These are phyloP conservation scores for Cladorrhinum samala DNA, from an alignment of 495 filamentous ascomycete genomes.

Conservation along the genomic window DNA sequence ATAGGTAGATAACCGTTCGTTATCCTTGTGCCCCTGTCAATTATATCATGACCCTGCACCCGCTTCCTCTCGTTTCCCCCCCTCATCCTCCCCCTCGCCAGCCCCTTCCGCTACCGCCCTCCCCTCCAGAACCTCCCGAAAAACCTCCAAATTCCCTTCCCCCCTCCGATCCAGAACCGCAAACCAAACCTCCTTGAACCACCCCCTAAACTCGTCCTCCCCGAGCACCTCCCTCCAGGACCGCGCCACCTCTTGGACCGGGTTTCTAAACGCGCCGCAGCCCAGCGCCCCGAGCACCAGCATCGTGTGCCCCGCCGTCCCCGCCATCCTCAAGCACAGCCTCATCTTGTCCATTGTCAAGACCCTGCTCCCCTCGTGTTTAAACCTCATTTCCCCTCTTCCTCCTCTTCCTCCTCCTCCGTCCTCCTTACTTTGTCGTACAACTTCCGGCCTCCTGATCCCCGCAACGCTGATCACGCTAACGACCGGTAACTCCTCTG, in stretches of 20 bases:
- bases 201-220: conserved; percentile 54
- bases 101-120: too few species aligned
- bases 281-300: conserved; percentile 60
- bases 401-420: not conserved
- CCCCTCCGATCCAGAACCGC: conserved; percentile 29
- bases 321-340: conserved; percentile 48
- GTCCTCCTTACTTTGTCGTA: not conserved
- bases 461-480: conserved; percentile 54
- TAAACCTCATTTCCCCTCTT: conserved; percentile 26
- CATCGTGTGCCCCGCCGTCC: conserved; percentile 40
- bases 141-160: not conserved
- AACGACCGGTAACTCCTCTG: conserved; percentile 35
- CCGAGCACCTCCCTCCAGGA: conserved; percentile 52
- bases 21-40: too few species aligned
- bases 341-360: conserved; percentile 55
- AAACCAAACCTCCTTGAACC: conserved; percentile 49
- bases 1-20: too few species aligned
- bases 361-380: conserved; percentile 26
- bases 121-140: not conserved
- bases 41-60: too few species aligned
- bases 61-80: too few species aligned
- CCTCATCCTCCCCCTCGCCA: too few species aligned
- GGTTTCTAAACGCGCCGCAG: conserved; percentile 58
- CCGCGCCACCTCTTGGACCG: conserved; percentile 46
- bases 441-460: not conserved